phyloP scores from a whole-genome alignment of 2,329 filamentous ascomycete genomes.

The Fusarium fracticaudum region DNA sequence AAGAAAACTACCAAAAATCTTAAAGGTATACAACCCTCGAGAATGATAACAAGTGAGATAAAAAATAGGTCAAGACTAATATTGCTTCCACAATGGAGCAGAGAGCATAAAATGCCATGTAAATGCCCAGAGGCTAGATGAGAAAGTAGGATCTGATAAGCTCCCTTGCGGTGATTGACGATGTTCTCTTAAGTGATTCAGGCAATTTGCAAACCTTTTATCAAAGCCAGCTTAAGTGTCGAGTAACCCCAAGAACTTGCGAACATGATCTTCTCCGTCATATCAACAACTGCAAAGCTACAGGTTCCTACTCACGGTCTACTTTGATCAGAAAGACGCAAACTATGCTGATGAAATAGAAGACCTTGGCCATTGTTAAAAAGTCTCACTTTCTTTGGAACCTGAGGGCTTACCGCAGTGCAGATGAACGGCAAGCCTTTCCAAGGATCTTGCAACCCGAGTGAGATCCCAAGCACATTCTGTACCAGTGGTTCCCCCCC shows the following conservation, averaged over 20 bases:
- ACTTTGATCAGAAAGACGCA: not conserved
- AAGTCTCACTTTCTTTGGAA: no score
- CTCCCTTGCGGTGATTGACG: rapidly evolving
- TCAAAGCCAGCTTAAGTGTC: not conserved
- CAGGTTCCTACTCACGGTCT: rapidly evolving
- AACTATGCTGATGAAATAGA: not conserved
- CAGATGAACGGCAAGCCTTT: not conserved
- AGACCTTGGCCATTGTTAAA: rapidly evolving
- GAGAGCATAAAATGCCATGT: not conserved
- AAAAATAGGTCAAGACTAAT: no score
- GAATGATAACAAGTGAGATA: not conserved
- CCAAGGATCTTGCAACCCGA: not conserved
- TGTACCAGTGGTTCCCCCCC: not conserved
- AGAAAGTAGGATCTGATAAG: rapidly evolving
- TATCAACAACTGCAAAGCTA: not conserved
- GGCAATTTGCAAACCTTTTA: not conserved
- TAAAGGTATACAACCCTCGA: not conserved
- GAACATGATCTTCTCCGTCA: not conserved
- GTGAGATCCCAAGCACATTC: no score
- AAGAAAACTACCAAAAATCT: not conserved
- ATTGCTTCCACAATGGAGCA: not conserved
- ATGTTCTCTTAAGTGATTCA: not conserved
- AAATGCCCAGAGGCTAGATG: not conserved
- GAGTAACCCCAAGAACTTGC: not conserved
- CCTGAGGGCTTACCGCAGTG: no score